These are phyloP conservation scores for Colletotrichum spaethianum DNA, from an alignment of 2,329 filamentous ascomycete species.

Conservation along the genomic window DNA sequence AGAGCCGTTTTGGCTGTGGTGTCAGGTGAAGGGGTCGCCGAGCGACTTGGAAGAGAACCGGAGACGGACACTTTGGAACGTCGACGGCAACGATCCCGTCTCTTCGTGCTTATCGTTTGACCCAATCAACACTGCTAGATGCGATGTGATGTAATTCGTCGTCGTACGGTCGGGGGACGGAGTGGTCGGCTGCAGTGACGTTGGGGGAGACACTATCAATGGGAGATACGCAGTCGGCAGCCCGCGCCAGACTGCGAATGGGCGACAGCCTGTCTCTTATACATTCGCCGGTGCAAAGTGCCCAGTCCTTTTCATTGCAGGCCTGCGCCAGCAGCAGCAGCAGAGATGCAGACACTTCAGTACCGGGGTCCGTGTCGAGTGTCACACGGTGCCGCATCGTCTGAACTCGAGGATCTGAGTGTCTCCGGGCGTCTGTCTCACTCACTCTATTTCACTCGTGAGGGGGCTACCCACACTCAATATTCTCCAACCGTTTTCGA, in stretches of 20 bases:
- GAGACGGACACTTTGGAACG: background rate
- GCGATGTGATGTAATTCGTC: background rate
- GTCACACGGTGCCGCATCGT: constrained; percentile 7
- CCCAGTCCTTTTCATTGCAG: background rate
- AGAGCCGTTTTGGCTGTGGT: background rate
- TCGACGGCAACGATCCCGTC: background rate
- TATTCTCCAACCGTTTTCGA: background rate
- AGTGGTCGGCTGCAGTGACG: background rate
- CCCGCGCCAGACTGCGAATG: background rate
- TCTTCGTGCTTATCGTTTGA: background rate
- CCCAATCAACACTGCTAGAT: background rate
- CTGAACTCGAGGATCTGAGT: constrained; percentile 7
- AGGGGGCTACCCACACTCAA: background rate
- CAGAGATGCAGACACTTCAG: background rate
- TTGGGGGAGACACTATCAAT: background rate
- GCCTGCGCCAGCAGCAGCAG: background rate
- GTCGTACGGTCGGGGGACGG: background rate
- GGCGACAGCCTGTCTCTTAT: constrained; percentile 2
- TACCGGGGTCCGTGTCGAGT: background rate
- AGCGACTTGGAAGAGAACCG: background rate
- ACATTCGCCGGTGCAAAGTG: background rate
- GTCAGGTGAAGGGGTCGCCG: background rate
- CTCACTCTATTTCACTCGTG: background rate
- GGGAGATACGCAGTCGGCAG: background rate
- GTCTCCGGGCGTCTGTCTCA: constrained; percentile 8